Evolutionary conservation across 371 early-diverging fungal species (phyloP), one percentile per base, ranked within the genome.

Genomic region (Mortierella sp.): DNA sequence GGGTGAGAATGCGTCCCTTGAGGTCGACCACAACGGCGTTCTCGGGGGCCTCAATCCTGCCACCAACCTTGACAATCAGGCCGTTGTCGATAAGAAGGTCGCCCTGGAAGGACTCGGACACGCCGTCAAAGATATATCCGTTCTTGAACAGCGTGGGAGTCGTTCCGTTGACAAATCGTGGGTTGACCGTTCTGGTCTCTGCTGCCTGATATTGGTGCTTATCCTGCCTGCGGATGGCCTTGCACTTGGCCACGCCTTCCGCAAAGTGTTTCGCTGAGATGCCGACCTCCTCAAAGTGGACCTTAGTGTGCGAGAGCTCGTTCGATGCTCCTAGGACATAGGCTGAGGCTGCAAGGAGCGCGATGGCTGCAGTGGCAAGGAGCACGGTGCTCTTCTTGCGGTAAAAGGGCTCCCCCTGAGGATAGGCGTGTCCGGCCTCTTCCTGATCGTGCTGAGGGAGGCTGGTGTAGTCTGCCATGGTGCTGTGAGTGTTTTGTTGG

Each of bases 1-100:
- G 95, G 8, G 93, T 92, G 17, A 94, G 82, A 24, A 86, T 84
- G 41, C 89, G 87, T 8, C 89, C 90, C 37, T 81, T 83, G 50
- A 89, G 89, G 56, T 94, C 88, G 21, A 93, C 80, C n/a, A 80
- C 72, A 6, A 64, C 72, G n/a, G 80, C 78, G 11, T 72, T 69
- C 23, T 71, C 60, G 14, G 76, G 65, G 3, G 68, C 46, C 31
- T 72, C 39, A 44, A 84, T 75, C 39, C 70, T 54, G 7, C 70
- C 64, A 9, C 79, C 82, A 24, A 89, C 64, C 24, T 69, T 27
- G 9, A 75, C 64, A 79, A 91, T 90, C 56, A 90, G 44, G 17
- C 90, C 91, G 31, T 84, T 56, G 55, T 84, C 79, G 14, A 89
- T 30, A 37, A 89, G 68, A 30, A 92, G 30, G 67, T 91, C 89